phyloP scores from a whole-genome alignment of 2,329 filamentous ascomycete species.

The Cladosporium sp. region DNA sequence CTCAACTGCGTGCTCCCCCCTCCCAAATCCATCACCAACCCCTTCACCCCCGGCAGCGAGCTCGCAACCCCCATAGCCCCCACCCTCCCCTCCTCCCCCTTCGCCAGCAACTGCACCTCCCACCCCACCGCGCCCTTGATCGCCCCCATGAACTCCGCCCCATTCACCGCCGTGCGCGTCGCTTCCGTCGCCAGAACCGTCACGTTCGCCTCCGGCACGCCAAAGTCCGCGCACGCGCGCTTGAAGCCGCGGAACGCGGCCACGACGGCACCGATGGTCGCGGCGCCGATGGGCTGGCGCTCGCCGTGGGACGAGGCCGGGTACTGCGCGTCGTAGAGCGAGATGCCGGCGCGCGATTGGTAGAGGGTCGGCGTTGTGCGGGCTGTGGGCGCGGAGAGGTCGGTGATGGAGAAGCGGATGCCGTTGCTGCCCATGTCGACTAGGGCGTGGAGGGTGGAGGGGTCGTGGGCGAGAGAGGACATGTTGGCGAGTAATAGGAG shows the following conservation, averaged over 20 bases:
- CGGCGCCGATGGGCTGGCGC: constrained; percentile 49
- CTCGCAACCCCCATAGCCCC: constrained; percentile 80
- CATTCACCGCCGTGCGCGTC: constrained; percentile 73
- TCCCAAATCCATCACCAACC: constrained; percentile 80
- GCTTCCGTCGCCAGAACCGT: constrained; percentile 82
- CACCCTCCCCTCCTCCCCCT: constrained; percentile 73
- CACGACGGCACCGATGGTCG: constrained; percentile 61
- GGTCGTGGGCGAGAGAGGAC: constrained; percentile 7
- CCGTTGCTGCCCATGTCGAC: constrained; percentile 62
- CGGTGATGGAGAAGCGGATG: constrained; percentile 84
- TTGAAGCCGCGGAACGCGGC: constrained; percentile 64
- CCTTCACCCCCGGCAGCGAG: constrained; percentile 62
- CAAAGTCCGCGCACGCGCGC: constrained; percentile 61
- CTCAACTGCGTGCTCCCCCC: constrained; percentile 67
- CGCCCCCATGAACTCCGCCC: constrained; percentile 56
- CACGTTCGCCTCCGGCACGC: constrained; percentile 53
- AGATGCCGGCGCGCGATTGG: constrained; percentile 71
- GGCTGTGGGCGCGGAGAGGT: constrained; percentile 63
- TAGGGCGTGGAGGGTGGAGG: constrained; percentile 25
- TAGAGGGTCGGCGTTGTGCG: constrained; percentile 73
- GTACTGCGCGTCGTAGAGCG: constrained; percentile 73
- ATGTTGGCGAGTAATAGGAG: background rate
- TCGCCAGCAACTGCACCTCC: constrained; percentile 65
- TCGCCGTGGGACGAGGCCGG: constrained; percentile 27
- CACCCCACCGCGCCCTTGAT: constrained; percentile 62